These are phyloP conservation scores for Penicillium coprophilum DNA, from an alignment of 495 filamentous ascomycete species.

Conservation along the genomic window DNA sequence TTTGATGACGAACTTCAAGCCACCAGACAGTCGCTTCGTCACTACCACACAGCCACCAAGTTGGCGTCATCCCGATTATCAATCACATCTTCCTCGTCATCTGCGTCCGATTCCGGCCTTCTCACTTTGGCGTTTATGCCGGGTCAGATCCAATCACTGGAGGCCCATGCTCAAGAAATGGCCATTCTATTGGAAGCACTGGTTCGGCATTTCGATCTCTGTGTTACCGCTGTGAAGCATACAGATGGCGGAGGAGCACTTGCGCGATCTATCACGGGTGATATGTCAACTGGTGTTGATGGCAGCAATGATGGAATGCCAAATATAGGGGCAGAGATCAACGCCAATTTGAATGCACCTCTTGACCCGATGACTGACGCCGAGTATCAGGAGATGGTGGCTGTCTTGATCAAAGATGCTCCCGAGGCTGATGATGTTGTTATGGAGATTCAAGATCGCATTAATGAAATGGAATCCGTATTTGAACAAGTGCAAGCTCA, in stretches of 20 bases:
- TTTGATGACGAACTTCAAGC: constrained; percentile 60
- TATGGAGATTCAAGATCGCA: constrained; percentile 72
- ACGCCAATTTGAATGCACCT: constrained; percentile 49
- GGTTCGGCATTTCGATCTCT: constrained; percentile 91
- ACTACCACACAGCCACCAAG: constrained; percentile 42
- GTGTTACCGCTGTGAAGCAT: constrained; percentile 85
- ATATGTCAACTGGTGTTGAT: constrained; percentile 60
- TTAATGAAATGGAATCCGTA: constrained; percentile 69
- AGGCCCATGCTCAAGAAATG: constrained; percentile 80
- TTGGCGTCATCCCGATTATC: constrained; percentile 43
- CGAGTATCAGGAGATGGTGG: constrained; percentile 79
- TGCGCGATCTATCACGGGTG: constrained; percentile 56
- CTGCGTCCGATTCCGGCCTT: constrained; percentile 38
- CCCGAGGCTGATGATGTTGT: constrained; percentile 88
- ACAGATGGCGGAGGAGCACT: constrained; percentile 87
- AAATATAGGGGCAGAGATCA: constrained; percentile 59
- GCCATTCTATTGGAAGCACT: constrained; percentile 77
- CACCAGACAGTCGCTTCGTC: constrained; percentile 58
- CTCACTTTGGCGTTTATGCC: constrained; percentile 56
- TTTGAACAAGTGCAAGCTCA: constrained; percentile 56
- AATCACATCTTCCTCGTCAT: constrained; percentile 41
- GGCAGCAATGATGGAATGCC: constrained; percentile 48
- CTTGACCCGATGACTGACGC: constrained; percentile 70
- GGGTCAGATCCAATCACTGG: constrained; percentile 66
- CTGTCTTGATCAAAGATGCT: constrained; percentile 79